phyloP scores from a whole-genome alignment of 2,329 filamentous ascomycete species.

The Colletotrichum tropicale region DNA sequence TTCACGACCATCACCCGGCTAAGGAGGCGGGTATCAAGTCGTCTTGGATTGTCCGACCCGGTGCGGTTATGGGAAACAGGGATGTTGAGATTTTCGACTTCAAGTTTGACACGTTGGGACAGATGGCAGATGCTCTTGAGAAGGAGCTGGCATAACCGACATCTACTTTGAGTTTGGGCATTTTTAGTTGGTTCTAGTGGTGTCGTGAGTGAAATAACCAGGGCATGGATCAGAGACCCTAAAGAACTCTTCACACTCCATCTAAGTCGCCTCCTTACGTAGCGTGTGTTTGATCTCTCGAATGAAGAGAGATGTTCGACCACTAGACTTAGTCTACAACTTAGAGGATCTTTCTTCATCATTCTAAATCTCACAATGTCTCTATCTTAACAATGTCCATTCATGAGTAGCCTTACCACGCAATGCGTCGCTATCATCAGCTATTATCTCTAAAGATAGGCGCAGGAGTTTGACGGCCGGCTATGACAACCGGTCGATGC shows the following conservation, averaged over 20 bases:
- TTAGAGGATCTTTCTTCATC: not conserved
- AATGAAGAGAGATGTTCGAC: not conserved
- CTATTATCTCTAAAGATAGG: not conserved
- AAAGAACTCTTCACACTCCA: rapidly evolving
- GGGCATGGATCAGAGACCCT: not conserved
- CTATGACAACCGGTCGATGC: not conserved
- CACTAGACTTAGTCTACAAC: not conserved
- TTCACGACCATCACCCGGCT: constrained; percentile 72
- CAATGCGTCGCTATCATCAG: not conserved
- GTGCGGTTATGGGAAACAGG: constrained; percentile 42
- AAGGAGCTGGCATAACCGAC: constrained; percentile 24
- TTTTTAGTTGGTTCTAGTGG: not conserved
- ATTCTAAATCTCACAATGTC: not conserved
- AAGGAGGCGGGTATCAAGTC: constrained; percentile 59
- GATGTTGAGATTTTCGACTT: constrained; percentile 53
- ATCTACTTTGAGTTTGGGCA: too few relatives aligned
- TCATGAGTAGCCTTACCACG: not conserved
- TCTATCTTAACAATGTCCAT: not conserved
- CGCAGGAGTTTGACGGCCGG: not conserved
- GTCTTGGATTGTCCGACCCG: constrained; percentile 65
- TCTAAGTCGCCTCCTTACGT: not conserved
- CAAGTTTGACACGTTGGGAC: constrained; percentile 61
- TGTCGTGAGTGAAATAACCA: not conserved
- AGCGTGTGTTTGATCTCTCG: not conserved
- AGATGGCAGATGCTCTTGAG: constrained; percentile 65